A percentile compares a stretch with the other conserved stretches of the same genome.
Conservation (phyloP, 495 filamentous ascomycete genomes). For the Hypoxylon rickii region DNA sequence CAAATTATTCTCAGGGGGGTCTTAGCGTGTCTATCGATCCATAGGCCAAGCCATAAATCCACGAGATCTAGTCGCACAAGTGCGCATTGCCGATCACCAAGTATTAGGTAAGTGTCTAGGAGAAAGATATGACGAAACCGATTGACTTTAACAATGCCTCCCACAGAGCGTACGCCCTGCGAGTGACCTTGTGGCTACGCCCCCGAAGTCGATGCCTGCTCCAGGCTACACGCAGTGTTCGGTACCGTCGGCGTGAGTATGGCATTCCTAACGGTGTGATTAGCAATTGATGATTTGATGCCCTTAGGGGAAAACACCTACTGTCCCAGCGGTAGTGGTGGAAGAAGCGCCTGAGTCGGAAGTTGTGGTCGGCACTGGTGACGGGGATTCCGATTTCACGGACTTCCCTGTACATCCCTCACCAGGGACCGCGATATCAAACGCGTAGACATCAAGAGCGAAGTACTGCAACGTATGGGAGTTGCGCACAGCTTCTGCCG, state of each 20-base stretch:
- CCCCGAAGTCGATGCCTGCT: background rate
- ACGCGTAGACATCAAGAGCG: slow-evolving; percentile 61
- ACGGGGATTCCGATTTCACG: background rate
- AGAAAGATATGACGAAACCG: too few relatives aligned
- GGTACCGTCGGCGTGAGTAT: slow-evolving; percentile 32
- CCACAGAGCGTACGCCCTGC: too few relatives aligned
- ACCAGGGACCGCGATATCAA: slow-evolving; percentile 57
- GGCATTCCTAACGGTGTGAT: slow-evolving; percentile 19
- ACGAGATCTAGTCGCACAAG: too few relatives aligned
- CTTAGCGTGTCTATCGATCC: too few relatives aligned
- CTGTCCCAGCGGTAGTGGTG: slow-evolving; percentile 11
- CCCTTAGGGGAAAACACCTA: too few relatives aligned
- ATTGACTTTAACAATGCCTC: too few relatives aligned
- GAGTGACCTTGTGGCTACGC: too few relatives aligned
- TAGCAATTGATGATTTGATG: too few relatives aligned
- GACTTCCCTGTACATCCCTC: slow-evolving; percentile 53
- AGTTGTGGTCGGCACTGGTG: slow-evolving; percentile 1
- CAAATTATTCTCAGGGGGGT: too few relatives aligned
- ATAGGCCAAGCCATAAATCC: too few relatives aligned
- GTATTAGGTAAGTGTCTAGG: too few relatives aligned
- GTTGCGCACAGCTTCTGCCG: slow-evolving; percentile 50
- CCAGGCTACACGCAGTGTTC: slow-evolving; percentile 26
- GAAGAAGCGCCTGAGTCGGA: background rate
- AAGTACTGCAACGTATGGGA: slow-evolving; percentile 62
- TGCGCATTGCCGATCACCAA: too few relatives aligned